Evolutionary conservation across 257 asterid genomes (phyloP).

Genomic region (Oldenlandia corymbosa): DNA sequence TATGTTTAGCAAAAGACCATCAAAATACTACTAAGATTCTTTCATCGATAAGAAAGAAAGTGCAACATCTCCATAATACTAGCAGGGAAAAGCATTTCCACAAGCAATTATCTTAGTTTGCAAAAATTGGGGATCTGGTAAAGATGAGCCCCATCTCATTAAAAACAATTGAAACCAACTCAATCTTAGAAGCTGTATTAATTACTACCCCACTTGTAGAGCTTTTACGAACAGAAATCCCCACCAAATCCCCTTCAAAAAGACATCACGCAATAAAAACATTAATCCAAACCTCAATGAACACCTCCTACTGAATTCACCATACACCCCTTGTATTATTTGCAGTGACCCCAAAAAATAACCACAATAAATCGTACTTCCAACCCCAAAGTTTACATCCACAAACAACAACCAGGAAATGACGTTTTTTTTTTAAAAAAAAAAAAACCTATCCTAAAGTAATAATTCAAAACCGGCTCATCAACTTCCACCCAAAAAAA

Average conservation of each 20-base stretch:
- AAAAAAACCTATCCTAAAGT: neutral
- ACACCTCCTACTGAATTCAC: neutral
- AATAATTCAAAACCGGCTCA: slow-evolving; percentile 2
- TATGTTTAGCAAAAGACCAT: slow-evolving; percentile 7
- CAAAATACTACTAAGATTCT: neutral
- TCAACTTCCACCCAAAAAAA: neutral
- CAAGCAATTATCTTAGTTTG: neutral
- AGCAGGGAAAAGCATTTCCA: neutral
- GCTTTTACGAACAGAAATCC: neutral
- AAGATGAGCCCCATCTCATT: neutral
- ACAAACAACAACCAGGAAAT: neutral
- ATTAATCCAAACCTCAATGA: neutral
- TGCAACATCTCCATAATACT: neutral
- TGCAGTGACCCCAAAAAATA: neutral
- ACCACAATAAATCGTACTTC: neutral
- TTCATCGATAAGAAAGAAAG: neutral
- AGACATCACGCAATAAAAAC: neutral
- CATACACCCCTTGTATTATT: too few species aligned
- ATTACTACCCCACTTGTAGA: neutral
- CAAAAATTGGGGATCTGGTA: too few species aligned
- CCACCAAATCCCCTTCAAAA: neutral
- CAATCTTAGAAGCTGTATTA: neutral
- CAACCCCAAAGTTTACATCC: neutral
- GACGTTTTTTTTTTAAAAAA: too few species aligned
- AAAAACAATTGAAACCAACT: neutral